Evolutionary conservation across 2,329 filamentous ascomycete genomes (phyloP), one percentile per base, ranked within the genome.

Genomic region (Epichloe glyceriae): DNA sequence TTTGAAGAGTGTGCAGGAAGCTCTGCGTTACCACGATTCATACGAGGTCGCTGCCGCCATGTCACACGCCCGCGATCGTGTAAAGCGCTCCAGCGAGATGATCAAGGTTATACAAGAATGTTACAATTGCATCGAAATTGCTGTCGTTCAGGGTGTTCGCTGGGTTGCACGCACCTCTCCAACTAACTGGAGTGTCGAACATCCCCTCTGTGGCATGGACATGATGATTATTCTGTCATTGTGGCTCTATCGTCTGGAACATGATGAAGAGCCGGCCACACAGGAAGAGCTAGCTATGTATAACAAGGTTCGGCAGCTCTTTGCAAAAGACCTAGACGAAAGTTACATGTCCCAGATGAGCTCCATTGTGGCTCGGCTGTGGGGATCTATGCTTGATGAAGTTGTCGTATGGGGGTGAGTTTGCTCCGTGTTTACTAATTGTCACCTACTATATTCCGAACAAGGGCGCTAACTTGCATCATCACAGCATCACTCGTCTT

Each of bases 331-430:
- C 63, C 81, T 87, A 50, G 85, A 91, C 53, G 87, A 94, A 62
- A 76, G 82, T 22, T 88, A 88, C 66, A 85, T 84, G 56, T 77
- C 82, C 49, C 90, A 94, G 66, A 74, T 98, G 59, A 96, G 91
- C 73, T 93, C 90, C n/a, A 88, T 88, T 49, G 91, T 98, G 42
- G 90, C 91, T 55, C 83, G 88, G 61, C 81, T 97, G 44, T 98
- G 93, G 93, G 93, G 91, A 61, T 91, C 88, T 56, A 96, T 97
- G 85, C 83, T 97, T 57, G 93, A 97, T 65, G 93, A 96, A 71
- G 93, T 97, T 56, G 91, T 97, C 59, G 93, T 98, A 54, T 97
- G 93, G 93, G 93, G 93, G 89, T 95, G 84, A 81, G 89, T 86
- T 44, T 33, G 11, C 2, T 14, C 26, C 11, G 17, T 30, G 5